These are phyloP conservation scores for Euphrasia arctica DNA, from an alignment of 305 asterid genomes.

Conservation along the genomic window DNA sequence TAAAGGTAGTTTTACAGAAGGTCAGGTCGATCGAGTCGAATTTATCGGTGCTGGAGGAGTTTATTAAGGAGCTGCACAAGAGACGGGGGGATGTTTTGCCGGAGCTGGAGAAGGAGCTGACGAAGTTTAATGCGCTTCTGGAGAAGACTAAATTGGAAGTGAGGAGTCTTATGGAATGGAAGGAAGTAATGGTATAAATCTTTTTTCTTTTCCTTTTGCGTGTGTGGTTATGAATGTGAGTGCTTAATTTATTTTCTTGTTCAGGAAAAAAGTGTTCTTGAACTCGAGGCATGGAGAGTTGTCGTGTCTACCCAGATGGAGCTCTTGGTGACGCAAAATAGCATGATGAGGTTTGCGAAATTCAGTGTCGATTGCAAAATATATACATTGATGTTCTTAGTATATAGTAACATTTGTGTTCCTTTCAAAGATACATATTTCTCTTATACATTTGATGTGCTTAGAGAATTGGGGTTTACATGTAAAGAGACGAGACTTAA, in stretches of 20 bases:
- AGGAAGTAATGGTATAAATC: constrained; percentile 53
- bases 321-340: constrained; percentile 61
- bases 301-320: constrained; percentile 52
- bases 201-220: constrained; percentile 4
- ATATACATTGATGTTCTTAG: too few species aligned
- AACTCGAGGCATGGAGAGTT: constrained; percentile 76
- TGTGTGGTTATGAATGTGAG: constrained; percentile 6
- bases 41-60: constrained; percentile 83
- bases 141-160: constrained; percentile 72
- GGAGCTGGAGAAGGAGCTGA: constrained; percentile 66
- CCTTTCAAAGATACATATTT: too few species aligned
- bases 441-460: too few species aligned
- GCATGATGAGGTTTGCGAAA: constrained; percentile 63
- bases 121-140: constrained; percentile 51
- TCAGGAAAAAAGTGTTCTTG: constrained; percentile 66
- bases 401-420: too few species aligned
- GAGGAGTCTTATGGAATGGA: constrained; percentile 77
- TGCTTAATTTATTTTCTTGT: constrained; percentile 15
- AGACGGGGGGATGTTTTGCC: constrained; percentile 76
- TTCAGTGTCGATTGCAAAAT: too few species aligned
- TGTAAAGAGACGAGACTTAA: neutral
- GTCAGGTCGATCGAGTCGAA: constrained; percentile 85
- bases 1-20: constrained; percentile 83
- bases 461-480: neutral
- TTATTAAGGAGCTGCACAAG: constrained; percentile 72